Percentiles rank a stretch among this genome's conserved stretches.
Evolutionary conservation across 2,329 filamentous ascomycete species (phyloP).

Genomic region (Diaporthe nobilis): DNA sequence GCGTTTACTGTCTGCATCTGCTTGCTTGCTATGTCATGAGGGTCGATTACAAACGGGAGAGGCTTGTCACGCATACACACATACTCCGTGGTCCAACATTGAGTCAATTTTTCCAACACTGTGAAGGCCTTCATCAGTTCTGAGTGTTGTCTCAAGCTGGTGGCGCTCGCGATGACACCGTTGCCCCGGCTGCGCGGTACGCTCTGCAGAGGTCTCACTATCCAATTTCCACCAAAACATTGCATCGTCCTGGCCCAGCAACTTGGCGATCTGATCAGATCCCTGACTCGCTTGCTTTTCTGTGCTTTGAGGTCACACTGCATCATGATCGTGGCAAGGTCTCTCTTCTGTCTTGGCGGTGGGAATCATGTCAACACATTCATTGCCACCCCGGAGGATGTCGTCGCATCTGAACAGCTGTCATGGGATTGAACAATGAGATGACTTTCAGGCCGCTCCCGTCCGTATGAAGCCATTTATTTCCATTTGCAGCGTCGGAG

Average conservation of each 20-base stretch:
- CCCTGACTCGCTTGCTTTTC: slow-evolving; percentile 12
- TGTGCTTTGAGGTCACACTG: background rate
- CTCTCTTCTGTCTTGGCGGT: background rate
- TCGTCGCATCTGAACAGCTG: background rate
- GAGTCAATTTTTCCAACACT: background rate
- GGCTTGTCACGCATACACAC: background rate
- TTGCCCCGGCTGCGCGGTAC: slow-evolving; percentile 1
- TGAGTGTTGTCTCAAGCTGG: background rate
- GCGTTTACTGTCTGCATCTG: background rate
- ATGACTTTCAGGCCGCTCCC: background rate
- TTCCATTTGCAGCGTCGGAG: background rate
- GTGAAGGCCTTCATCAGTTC: background rate
- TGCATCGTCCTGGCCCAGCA: background rate
- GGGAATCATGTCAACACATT: background rate
- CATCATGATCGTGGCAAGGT: slow-evolving; percentile 11
- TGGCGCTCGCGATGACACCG: background rate
- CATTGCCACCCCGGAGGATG: background rate
- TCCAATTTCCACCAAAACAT: slow-evolving; percentile 7
- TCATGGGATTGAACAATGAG: background rate
- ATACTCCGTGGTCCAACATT: background rate
- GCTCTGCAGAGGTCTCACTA: slow-evolving; percentile 2
- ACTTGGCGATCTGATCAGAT: background rate
- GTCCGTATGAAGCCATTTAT: background rate
- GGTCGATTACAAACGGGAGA: background rate
- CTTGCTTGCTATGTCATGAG: background rate